phyloP scores from a whole-genome alignment of 1,284 basidiomycete genomes.

The Fomes fomentarius region DNA sequence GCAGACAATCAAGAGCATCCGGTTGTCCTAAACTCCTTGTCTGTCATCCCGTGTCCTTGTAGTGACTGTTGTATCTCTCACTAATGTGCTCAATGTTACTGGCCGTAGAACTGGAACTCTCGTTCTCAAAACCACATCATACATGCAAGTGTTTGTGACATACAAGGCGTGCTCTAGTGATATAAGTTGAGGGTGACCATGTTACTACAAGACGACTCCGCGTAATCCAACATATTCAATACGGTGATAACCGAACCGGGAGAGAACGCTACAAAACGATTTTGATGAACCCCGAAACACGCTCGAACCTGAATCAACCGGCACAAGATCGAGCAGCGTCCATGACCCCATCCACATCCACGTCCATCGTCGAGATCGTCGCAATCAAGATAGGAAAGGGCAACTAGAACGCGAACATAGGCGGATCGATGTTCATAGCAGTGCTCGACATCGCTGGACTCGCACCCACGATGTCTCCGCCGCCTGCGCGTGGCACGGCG shows the following conservation, averaged over 20 bases:
- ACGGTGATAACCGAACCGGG: neutral
- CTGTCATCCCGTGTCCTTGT: too few species aligned
- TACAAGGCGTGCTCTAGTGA: conserved; percentile 18
- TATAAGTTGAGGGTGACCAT: conserved; percentile 9
- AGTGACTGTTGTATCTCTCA: too few species aligned
- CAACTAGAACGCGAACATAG: conserved; percentile 10
- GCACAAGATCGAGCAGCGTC: too few species aligned
- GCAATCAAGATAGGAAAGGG: neutral
- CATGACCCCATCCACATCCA: neutral
- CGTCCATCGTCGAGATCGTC: neutral
- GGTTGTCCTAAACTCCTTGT: conserved; percentile 41
- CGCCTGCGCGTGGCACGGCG: conserved; percentile 28
- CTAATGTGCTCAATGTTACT: too few species aligned
- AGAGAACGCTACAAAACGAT: neutral
- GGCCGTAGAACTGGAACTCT: too few species aligned
- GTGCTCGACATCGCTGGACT: conserved; percentile 2
- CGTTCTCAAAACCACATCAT: neutral
- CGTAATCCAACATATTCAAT: conserved; percentile 12
- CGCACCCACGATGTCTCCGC: neutral
- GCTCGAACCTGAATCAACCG: too few species aligned
- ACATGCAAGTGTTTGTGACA: conserved; percentile 6
- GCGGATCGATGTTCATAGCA: conserved; percentile 28
- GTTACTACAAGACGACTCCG: conserved; percentile 21
- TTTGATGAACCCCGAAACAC: too few species aligned
- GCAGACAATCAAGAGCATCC: conserved; percentile 84